Percentiles rank a stretch among this genome's conserved stretches.
phyloP scores from a whole-genome alignment of 768 basidiomycete species.

The Hericium alpestre region DNA sequence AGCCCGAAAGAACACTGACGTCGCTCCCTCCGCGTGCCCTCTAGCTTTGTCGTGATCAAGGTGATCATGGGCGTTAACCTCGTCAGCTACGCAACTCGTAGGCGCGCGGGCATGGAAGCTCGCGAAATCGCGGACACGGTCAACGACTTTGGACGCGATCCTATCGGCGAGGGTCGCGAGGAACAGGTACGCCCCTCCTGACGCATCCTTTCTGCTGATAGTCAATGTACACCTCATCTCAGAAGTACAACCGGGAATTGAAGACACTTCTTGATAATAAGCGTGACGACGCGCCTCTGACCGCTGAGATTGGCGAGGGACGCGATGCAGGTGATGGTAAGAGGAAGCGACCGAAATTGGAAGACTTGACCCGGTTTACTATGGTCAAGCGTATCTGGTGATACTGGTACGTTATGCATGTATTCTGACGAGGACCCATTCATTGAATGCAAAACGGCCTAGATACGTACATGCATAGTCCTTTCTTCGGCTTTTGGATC shows the following conservation, averaged over 20 bases:
- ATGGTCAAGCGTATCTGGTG: constrained; percentile 92
- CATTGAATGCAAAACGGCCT: too few relatives aligned
- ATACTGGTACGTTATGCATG: background rate
- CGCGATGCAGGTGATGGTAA: constrained; percentile 12
- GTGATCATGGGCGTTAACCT: constrained; percentile 86
- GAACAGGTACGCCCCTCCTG: constrained; percentile 49
- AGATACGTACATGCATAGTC: too few relatives aligned
- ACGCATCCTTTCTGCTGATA: background rate
- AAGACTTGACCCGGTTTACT: constrained; percentile 87
- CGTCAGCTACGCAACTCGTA: constrained; percentile 68
- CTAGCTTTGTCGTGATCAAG: constrained; percentile 76
- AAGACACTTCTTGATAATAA: constrained; percentile 59
- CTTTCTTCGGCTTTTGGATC: too few relatives aligned
- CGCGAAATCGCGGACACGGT: constrained; percentile 64
- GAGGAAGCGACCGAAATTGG: constrained; percentile 59
- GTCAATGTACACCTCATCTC: background rate
- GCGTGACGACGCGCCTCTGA: constrained; percentile 54
- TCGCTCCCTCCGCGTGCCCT: background rate
- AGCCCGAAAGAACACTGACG: background rate
- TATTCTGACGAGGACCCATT: too few relatives aligned
- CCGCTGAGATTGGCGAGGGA: constrained; percentile 65
- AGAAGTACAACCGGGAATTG: constrained; percentile 78
- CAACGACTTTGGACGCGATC: constrained; percentile 84
- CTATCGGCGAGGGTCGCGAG: constrained; percentile 82
- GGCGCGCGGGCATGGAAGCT: constrained; percentile 68